Base-by-base conservation (phyloP, 1,284 basidiomycete genomes). In the Xerocomus amazonicus region DNA sequence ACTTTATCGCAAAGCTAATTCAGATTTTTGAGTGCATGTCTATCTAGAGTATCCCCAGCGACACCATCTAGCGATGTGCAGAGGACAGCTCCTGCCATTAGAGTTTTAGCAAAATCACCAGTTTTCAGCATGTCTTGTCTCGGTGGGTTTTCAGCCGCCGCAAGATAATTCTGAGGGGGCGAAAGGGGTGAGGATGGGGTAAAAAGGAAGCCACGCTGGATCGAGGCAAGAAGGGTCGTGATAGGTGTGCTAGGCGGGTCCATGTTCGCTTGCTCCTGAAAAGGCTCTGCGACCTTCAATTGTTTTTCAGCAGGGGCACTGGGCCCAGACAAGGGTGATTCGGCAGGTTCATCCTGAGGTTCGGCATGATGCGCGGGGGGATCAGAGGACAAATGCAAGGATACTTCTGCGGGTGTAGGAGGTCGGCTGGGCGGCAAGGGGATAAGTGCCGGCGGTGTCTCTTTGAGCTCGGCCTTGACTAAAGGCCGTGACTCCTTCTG, bases 121-220 rank as follows among this genome's bases (percentile, higher is more conserved):
- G 23, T n/a, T 38, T 41, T 35, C 12, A 46, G 19, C 6, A 41
- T 6, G 19, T 46, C 47, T 32, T 58, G 73, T 33, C 58, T 59
- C 55, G 61, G 43, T 48, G 56, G 38, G n/a, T 47, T 33, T 23
- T 47, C 48, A 5, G 42, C 28, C 9, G 13, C 29, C 40, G 51
- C 55, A 28, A 75, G 61, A 54, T 82, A 80, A 28, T 73, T 71
- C 45, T 76, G 71, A 14, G 79, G 75, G 17, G 81, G 81, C 3
- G 81, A 83, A 32, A 83, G 68, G 3, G 81, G 80, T 3, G 77
- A 75, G 26, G 71, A 71, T 16, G 83, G 83, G 7, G 82, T 81
- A 56, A 79, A 77, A 28, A 83, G 63, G 64, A 88, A 89, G 13
- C 84, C 85, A 23, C 73, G 76, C 57, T 87, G 76, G 51, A 88